Conservation (phyloP, 768 basidiomycete genomes). For the Panus rudis region DNA sequence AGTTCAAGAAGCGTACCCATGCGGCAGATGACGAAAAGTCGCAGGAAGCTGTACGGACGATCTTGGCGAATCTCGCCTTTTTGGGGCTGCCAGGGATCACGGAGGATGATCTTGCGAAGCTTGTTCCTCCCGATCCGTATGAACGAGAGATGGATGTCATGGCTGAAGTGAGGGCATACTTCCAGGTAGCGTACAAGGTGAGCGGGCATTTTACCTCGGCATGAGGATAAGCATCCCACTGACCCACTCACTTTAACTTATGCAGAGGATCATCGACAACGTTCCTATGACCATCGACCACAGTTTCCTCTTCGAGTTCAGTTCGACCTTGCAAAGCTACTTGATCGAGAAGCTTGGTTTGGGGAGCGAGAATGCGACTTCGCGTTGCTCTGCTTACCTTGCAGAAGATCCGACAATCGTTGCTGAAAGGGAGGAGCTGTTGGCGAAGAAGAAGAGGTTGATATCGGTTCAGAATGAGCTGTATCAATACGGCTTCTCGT, state of each 20-base stretch:
- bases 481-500: too few relatives aligned
- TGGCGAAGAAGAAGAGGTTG: constrained; percentile 27
- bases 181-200: constrained; percentile 44
- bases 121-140: constrained; percentile 31
- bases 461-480: constrained; percentile 30
- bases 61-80: neutral
- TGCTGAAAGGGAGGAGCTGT: constrained; percentile 28
- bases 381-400: constrained; percentile 34
- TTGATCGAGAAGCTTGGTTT: constrained; percentile 30
- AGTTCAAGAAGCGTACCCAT: neutral
- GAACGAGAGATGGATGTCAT: constrained; percentile 54
- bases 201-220: too few relatives aligned
- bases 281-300: constrained; percentile 13
- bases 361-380: constrained; percentile 24
- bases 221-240: too few relatives aligned
- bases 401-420: constrained; percentile 36
- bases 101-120: constrained; percentile 6
- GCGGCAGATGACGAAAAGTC: neutral
- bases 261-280: constrained; percentile 13
- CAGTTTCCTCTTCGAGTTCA: constrained; percentile 29
- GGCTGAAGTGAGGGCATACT: constrained; percentile 65
- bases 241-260: neutral
- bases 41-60: neutral
- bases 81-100: too few relatives aligned
- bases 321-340: constrained; percentile 23